Conservation (phyloP, 305 asterid genomes). For the Plantago rigida region DNA sequence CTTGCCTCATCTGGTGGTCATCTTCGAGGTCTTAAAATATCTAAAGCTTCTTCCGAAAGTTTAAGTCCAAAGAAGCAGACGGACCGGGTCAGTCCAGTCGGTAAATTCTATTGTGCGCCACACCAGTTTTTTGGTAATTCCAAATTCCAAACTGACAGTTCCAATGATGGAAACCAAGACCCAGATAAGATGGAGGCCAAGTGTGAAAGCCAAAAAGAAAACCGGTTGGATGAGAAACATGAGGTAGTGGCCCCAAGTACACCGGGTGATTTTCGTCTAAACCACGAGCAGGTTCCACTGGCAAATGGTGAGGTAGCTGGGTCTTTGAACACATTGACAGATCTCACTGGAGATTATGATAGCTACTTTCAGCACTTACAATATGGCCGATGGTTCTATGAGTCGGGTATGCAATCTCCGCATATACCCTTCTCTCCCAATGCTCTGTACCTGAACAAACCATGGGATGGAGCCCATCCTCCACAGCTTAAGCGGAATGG, state of each 20-base stretch:
- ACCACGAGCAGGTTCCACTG: slow-evolving; percentile 25
- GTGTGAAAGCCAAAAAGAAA: slow-evolving; percentile 20
- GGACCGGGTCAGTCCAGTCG: slow-evolving; percentile 19
- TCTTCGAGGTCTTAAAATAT: slow-evolving; percentile 30
- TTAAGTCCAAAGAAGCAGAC: slow-evolving; percentile 18
- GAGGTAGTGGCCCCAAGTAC: slow-evolving; percentile 20
- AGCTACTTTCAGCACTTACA: slow-evolving; percentile 32
- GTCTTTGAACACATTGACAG: slow-evolving; percentile 26
- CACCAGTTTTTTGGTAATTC: slow-evolving; percentile 36
- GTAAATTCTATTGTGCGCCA: slow-evolving; percentile 30
- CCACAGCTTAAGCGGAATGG: slow-evolving; percentile 37
- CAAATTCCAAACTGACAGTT: slow-evolving; percentile 20
- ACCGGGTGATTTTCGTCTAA: slow-evolving; percentile 9
- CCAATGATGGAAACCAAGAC: slow-evolving; percentile 22
- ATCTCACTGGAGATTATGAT: slow-evolving; percentile 56
- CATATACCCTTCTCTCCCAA: slow-evolving; percentile 33
- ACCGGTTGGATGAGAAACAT: slow-evolving; percentile 17
- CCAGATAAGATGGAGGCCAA: slow-evolving; percentile 20
- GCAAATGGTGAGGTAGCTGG: slow-evolving; percentile 28
- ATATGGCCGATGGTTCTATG: slow-evolving; percentile 40
- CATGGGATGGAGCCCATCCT: slow-evolving; percentile 35
- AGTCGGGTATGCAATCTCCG: slow-evolving; percentile 29
- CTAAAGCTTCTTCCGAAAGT: slow-evolving; percentile 24
- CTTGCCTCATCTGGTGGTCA: slow-evolving; percentile 35
- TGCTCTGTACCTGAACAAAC: slow-evolving; percentile 23